Evolutionary conservation across 164 flowering plant genomes (phyloP).

Genomic region (Chloranthus sessilifolius): DNA sequence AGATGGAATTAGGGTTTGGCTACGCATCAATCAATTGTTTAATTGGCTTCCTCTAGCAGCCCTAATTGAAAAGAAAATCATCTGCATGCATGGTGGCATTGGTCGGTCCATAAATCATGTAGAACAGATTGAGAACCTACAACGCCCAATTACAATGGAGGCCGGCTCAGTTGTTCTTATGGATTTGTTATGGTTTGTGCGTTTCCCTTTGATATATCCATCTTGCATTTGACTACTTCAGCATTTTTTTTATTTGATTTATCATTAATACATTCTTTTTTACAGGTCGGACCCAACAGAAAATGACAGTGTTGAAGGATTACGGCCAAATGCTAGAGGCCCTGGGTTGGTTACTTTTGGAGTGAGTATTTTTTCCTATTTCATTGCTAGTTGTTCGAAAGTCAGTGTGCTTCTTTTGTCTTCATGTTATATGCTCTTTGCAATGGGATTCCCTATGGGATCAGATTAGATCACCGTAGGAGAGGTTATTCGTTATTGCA

Average conservation of each 20-base stretch:
- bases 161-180: conserved; percentile 98
- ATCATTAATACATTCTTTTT: conserved; percentile 4
- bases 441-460: no score
- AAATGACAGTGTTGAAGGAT: conserved; percentile 98
- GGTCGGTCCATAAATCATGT: conserved; percentile 98
- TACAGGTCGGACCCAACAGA: conserved; percentile 99
- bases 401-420: neutral
- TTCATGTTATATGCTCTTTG: conserved; percentile 8
- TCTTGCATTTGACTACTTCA: neutral
- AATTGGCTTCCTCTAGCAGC: conserved; percentile 99
- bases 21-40: conserved; percentile 85
- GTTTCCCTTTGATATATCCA: neutral
- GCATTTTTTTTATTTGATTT: conserved; percentile 2
- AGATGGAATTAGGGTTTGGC: conserved; percentile 99
- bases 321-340: conserved; percentile 99
- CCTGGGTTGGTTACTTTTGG: conserved; percentile 99
- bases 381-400: neutral
- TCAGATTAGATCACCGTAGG: no score
- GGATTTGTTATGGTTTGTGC: conserved; percentile 89
- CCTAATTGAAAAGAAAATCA: conserved; percentile 93
- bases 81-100: conserved; percentile 99
- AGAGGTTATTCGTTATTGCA: no score
- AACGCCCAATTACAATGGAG: conserved; percentile 98
- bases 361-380: conserved; percentile 40
- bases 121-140: conserved; percentile 91